Evolutionary conservation across 305 asterid species (phyloP).

Genomic region (Salvia sclarea): DNA sequence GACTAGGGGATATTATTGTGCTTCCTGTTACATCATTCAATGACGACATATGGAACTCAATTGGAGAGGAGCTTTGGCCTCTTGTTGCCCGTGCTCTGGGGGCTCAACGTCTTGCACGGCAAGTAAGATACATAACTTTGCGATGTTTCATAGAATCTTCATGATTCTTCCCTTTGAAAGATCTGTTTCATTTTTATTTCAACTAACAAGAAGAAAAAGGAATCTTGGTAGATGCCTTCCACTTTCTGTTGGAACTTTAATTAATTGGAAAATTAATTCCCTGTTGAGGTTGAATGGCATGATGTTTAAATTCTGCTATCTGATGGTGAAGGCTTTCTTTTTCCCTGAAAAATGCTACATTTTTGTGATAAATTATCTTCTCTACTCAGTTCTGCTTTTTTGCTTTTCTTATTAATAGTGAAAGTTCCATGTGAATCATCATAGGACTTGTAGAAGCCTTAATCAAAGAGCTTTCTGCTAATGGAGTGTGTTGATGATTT

Average conservation of each 20-base stretch:
- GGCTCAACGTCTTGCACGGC: slow-evolving; percentile 82
- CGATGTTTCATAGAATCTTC: slow-evolving; percentile 5
- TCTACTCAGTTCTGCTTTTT: slow-evolving; percentile 11
- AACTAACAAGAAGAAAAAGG: not conserved
- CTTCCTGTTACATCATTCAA: slow-evolving; percentile 78
- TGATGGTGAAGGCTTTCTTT: not conserved
- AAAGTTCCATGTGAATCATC: slow-evolving; percentile 15
- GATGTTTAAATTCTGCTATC: slow-evolving; percentile 3
- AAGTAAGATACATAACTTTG: slow-evolving; percentile 47
- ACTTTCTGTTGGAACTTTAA: not conserved
- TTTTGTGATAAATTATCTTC: not conserved
- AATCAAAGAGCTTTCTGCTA: slow-evolving; percentile 25
- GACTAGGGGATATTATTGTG: slow-evolving; percentile 81
- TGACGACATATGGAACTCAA: slow-evolving; percentile 70
- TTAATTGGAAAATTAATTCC: not conserved
- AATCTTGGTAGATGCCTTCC: not conserved
- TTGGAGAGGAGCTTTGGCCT: slow-evolving; percentile 83
- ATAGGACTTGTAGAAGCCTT: slow-evolving; percentile 17
- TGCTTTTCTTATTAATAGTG: slow-evolving; percentile 14
- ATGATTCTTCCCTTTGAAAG: slow-evolving; percentile 16
- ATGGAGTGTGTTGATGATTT: slow-evolving; percentile 37
- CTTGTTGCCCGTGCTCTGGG: slow-evolving; percentile 79
- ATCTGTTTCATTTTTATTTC: not conserved
- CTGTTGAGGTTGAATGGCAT: slow-evolving; percentile 13
- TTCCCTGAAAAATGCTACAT: slow-evolving; percentile 10